Evolutionary conservation across 148 eudicot genomes (phyloP), one percentile per base, ranked within the genome.

Genomic region (Rhododendron ferrugineum): DNA sequence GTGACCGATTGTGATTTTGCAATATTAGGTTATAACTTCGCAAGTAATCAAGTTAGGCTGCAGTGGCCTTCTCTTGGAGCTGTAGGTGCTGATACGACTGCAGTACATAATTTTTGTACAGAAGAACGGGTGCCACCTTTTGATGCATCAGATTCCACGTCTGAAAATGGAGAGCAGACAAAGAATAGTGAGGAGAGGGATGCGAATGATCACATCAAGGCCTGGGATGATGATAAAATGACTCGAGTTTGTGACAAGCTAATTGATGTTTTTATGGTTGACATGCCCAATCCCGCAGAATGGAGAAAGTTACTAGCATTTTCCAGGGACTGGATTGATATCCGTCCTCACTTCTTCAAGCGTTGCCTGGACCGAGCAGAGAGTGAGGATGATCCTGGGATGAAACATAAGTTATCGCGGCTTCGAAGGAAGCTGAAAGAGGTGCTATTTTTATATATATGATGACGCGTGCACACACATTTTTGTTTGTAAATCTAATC

Each of bases 381-480:
- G 81, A 88, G 84, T 72, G 99, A 92, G 82, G 91, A 87, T 58
- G 94, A 95, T 80, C 94, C 95, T 86, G 96, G 90, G 56, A 93
- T 86, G 94, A 92, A 95, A 85, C 94, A 90, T 83, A 92, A 90
- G 84, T 85, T 97, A 77, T 92, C 92, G 73, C 91, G 94, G 84
- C 95, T 97, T 86, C 91, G 87, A 83, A 92, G 99, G 84, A 97
- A 94, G 92, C 91, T 97, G 79, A 95, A 90, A 92, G 98, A 97
- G 99, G 99, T 97, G 81, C 30, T 16, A 3, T 40, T 23, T 46
- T 15, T 26, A 7, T 77, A 42, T 76, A 76, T 40, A n/a, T 72
- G 18, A 50, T 70, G n/a, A 58, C 2, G 28, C 14, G 4, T 78
- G n/a, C 46, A 16, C 36, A 1, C 23, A 16, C 10, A 79, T 10